Base-by-base conservation (phyloP, 352 stramenopile species). In the Pythium sp. region DNA sequence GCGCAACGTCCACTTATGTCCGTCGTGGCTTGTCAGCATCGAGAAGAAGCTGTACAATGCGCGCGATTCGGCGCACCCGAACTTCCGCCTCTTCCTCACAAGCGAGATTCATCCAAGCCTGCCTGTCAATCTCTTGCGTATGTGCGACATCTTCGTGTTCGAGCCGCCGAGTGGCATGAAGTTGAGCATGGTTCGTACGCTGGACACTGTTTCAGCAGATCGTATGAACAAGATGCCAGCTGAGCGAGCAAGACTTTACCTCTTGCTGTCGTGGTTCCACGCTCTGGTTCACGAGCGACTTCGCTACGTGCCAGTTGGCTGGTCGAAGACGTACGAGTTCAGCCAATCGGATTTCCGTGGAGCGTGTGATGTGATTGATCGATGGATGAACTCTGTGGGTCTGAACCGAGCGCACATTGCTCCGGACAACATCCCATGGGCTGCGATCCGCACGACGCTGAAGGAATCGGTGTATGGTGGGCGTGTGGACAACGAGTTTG, bases 301-400 rank as follows among this genome's bases (percentile, higher is more conserved):
- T 55, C 92, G 97, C 9, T 99, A 99, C 77, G 93, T 97, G 15
- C 97, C 98, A 26, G 87, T 98, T 34, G 98, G 98, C 18, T 99
- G 97, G 97, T 98, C 92, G 22, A 98, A 99, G 71, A 86, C 82
- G 18, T 99, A 99, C 77, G 98, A 99, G 70, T 99, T 99, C 75
- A 99, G 93, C 55, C 97, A 99, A 76, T 97, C 97, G 5, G 98
- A 99, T 81, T 97, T 98, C 58, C 86, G 85, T 61, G 98, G 98
- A 65, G 96, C 97, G 9, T 92, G 99, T 57, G 94, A 99, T 78
- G 97, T 99, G 15, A 98, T 99, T 72, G 98, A 99, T 73, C 84
- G 94, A 38, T 98, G 98, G 86, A 82, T 99, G 5, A 93, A 98
- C 77, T 85, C 89, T 2, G 85, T 94, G 20, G 85, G 82, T 2